Evolutionary conservation across 345 rosid species (phyloP).

Genomic region (Eucalyptus pauciflora): DNA sequence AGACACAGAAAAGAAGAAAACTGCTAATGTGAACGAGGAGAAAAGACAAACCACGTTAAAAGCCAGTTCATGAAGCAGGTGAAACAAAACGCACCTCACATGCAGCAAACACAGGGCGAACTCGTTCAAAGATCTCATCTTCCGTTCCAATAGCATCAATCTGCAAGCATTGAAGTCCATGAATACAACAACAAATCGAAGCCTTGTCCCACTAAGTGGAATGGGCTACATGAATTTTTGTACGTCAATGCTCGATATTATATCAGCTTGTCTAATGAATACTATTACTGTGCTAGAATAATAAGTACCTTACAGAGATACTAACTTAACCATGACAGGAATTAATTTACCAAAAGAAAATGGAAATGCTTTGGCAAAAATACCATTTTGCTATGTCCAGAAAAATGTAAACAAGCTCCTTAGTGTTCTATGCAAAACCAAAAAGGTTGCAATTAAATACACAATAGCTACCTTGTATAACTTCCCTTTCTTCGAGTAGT

Average conservation of each 20-base stretch:
- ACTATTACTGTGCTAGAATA: background rate
- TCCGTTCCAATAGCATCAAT: constrained; percentile 76
- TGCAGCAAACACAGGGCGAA: constrained; percentile 42
- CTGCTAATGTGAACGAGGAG: background rate
- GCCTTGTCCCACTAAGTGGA: background rate
- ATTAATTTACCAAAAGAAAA: background rate
- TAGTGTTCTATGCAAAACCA: background rate
- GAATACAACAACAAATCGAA: background rate
- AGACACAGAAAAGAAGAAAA: background rate
- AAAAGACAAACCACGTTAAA: background rate
- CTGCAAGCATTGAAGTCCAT: constrained; percentile 25
- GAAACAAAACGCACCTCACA: constrained; percentile 27
- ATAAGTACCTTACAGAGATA: background rate
- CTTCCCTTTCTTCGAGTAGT: constrained; percentile 73
- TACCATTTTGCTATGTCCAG: background rate
- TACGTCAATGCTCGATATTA: background rate
- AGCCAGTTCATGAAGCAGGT: background rate
- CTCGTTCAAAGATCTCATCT: constrained; percentile 79
- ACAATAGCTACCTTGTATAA: constrained; percentile 34
- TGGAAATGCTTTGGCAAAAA: background rate
- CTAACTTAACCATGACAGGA: background rate
- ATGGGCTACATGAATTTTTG: background rate
- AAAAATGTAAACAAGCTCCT: background rate
- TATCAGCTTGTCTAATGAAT: background rate
- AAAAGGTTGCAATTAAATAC: background rate